Conservation (phyloP, 1,284 basidiomycete species). For the Leccinum ponderosum region DNA sequence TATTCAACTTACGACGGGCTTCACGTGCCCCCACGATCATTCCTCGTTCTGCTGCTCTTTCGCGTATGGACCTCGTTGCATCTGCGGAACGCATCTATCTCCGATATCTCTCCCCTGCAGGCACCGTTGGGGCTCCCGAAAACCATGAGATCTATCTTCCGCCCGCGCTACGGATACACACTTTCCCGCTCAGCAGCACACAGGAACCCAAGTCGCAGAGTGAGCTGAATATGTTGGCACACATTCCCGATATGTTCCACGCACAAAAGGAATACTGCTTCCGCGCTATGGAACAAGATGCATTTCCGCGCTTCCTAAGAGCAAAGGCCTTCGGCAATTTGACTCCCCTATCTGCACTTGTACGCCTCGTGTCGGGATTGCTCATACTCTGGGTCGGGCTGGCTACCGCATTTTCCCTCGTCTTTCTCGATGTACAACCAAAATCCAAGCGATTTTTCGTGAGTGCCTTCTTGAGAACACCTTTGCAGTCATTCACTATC, state of each 20-base stretch:
- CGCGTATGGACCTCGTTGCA: constrained; percentile 85
- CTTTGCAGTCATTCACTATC: constrained; percentile 8
- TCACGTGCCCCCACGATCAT: constrained; percentile 87
- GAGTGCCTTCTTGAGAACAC: constrained; percentile 40
- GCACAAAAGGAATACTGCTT: constrained; percentile 97
- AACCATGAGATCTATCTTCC: constrained; percentile 96
- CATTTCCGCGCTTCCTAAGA: constrained; percentile 94
- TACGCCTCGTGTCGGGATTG: constrained; percentile 82
- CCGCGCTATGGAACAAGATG: constrained; percentile 95
- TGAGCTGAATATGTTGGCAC: constrained; percentile 78
- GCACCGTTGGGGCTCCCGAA: constrained; percentile 63
- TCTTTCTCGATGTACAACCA: constrained; percentile 91
- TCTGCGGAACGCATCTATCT: constrained; percentile 96
- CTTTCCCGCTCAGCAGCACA: constrained; percentile 69
- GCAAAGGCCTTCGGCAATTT: constrained; percentile 97
- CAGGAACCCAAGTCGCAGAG: constrained; percentile 70
- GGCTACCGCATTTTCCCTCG: constrained; percentile 85
- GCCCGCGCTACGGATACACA: constrained; percentile 77
- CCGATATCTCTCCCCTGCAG: constrained; percentile 83
- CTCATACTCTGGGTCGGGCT: constrained; percentile 92
- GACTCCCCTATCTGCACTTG: constrained; percentile 86
- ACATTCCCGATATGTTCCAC: constrained; percentile 97
- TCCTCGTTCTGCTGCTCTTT: constrained; percentile 88
- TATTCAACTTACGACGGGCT: constrained; percentile 70
- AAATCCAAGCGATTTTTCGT: constrained; percentile 94